Percentiles rank a stretch among this genome's conserved stretches.
phyloP scores from a whole-genome alignment of 352 stramenopile species.

The Sclerospora graminicola region DNA sequence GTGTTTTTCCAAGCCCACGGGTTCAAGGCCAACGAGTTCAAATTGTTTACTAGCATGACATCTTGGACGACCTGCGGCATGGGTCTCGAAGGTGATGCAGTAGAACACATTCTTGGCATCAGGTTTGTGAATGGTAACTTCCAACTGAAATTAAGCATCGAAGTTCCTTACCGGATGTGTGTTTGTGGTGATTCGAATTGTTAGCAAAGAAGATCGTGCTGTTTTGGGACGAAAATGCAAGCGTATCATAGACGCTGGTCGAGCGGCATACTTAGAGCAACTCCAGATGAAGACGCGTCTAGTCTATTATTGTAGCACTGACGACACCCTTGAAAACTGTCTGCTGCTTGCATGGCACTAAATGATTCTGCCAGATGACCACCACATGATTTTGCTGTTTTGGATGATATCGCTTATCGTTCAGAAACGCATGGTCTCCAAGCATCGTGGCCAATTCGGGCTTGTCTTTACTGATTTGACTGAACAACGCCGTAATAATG shows the following conservation, averaged over 20 bases:
- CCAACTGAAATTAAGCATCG: neutral
- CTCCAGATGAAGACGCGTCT: slow-evolving; percentile 50
- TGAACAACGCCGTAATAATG: no score
- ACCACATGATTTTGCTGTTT: no score
- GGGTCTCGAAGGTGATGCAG: slow-evolving; percentile 45
- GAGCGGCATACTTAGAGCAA: slow-evolving; percentile 40
- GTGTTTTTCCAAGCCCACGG: slow-evolving; percentile 44
- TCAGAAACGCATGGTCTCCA: no score
- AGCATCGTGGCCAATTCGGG: no score
- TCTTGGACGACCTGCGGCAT: slow-evolving; percentile 78
- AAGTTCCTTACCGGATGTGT: slow-evolving; percentile 2
- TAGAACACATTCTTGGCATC: slow-evolving; percentile 60
- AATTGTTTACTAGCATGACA: slow-evolving; percentile 53
- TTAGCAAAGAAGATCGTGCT: slow-evolving; percentile 55
- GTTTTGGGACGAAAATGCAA: slow-evolving; percentile 64
- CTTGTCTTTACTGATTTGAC: no score
- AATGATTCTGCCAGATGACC: neutral
- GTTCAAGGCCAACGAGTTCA: slow-evolving; percentile 49
- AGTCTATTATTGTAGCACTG: slow-evolving; percentile 67
- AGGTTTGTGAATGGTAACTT: slow-evolving; percentile 21
- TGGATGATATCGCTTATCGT: no score
- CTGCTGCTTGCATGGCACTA: slow-evolving; percentile 58
- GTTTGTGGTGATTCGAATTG: neutral
- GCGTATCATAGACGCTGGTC: slow-evolving; percentile 59
- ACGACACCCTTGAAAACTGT: slow-evolving; percentile 76